These are phyloP conservation scores for Euphrasia confusa DNA, from an alignment of 257 asterid species.

Conservation along the genomic window DNA sequence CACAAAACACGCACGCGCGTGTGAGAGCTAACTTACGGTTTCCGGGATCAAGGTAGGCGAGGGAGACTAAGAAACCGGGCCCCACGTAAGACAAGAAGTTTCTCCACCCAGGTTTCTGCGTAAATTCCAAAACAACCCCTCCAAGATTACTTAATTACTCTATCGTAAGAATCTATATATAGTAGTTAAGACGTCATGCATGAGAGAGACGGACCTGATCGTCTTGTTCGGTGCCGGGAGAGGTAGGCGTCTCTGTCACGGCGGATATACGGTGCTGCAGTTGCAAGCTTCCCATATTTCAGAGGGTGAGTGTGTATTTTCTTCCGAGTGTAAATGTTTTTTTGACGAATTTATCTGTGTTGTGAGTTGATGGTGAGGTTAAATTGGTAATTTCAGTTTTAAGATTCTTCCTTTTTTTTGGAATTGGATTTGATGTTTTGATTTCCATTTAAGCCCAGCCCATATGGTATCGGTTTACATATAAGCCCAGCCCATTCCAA, in stretches of 20 bases:
- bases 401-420: too few relatives aligned
- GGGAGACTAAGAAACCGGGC: constrained; percentile 87
- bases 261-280: constrained; percentile 35
- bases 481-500: too few relatives aligned
- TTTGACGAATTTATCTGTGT: too few relatives aligned
- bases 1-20: background rate
- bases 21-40: constrained; percentile 44
- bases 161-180: background rate
- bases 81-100: constrained; percentile 66
- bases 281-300: constrained; percentile 38
- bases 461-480: too few relatives aligned
- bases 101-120: constrained; percentile 76
- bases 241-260: constrained; percentile 34
- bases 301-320: background rate
- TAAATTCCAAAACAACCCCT: constrained; percentile 9
- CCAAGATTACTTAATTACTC: background rate
- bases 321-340: background rate
- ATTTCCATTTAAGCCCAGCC: too few relatives aligned
- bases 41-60: constrained; percentile 96
- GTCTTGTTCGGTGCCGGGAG: constrained; percentile 32
- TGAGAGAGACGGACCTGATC: constrained; percentile 3
- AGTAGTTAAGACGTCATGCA: background rate
- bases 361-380: too few relatives aligned
- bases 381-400: too few relatives aligned
- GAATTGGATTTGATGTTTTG: too few relatives aligned